Evolutionary conservation across 2,329 filamentous ascomycete genomes (phyloP).

Genomic region (Hypoxylon sp.): DNA sequence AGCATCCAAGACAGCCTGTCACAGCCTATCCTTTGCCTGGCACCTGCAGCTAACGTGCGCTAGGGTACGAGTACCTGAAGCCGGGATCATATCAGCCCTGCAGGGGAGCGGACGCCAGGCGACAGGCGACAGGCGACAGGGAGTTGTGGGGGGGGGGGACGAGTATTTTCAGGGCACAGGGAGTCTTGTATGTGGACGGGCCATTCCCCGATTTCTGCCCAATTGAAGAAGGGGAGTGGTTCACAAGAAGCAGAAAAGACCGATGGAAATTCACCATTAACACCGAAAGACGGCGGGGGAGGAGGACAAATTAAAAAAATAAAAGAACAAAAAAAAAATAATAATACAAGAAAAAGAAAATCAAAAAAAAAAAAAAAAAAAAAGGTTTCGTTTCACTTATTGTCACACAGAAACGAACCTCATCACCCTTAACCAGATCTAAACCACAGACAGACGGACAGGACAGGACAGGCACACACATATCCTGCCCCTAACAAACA

Average conservation of each 20-base stretch:
- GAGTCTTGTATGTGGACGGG: conserved; percentile 3
- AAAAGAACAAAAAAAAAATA: conserved; percentile 16
- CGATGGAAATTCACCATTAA: too few relatives aligned
- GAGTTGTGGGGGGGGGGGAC: too few relatives aligned
- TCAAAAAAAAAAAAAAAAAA: neutral
- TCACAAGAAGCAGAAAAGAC: too few relatives aligned
- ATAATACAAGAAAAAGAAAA: neutral
- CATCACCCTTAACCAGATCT: conserved; percentile 6
- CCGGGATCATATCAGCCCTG: conserved; percentile 28
- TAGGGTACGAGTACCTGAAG: conserved; percentile 17
- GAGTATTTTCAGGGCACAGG: too few relatives aligned
- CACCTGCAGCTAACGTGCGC: conserved; percentile 14
- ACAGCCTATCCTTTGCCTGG: conserved; percentile 12
- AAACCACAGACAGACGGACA: too few relatives aligned
- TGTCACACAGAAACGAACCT: conserved; percentile 20
- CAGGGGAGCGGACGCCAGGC: conserved; percentile 19
- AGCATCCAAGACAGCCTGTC: neutral
- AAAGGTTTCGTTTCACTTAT: neutral
- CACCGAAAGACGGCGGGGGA: conserved; percentile 9
- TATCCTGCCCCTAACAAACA: conserved; percentile 6
- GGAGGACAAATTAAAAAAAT: neutral
- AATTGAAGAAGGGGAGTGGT: conserved; percentile 17
- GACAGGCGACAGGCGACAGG: conserved; percentile 3
- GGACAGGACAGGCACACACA: too few relatives aligned
- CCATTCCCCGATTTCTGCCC: conserved; percentile 17